These are phyloP conservation scores for Mucor piriformis DNA, from an alignment of 371 early-diverging fungal species.

Conservation along the genomic window DNA sequence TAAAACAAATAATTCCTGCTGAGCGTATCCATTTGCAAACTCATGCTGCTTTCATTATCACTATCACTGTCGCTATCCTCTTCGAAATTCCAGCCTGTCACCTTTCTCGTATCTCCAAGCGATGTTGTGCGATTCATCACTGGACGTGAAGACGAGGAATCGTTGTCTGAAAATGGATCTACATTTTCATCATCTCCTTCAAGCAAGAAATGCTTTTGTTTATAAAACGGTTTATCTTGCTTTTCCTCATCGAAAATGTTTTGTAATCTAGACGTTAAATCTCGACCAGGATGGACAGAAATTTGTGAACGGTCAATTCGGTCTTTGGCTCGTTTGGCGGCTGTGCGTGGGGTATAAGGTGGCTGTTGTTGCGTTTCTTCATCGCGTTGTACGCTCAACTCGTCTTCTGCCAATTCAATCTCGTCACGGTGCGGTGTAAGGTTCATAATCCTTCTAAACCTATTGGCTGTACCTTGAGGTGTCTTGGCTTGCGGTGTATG, in stretches of 20 bases:
- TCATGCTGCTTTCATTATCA: background rate
- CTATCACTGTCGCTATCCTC: slow-evolving; percentile 3
- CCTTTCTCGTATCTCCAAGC: background rate
- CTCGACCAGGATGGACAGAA: slow-evolving; percentile 5
- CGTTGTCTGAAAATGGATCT: slow-evolving; percentile 1
- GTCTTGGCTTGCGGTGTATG: slow-evolving; percentile 9
- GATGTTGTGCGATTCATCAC: background rate
- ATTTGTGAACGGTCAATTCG: slow-evolving; percentile 6
- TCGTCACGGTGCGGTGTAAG: slow-evolving; percentile 1
- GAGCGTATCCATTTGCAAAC: background rate
- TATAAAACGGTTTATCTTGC: background rate
- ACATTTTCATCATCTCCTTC: slow-evolving; percentile 5
- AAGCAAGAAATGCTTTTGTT: slow-evolving; percentile 1
- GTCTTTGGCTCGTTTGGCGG: slow-evolving; percentile 3
- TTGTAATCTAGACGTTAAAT: slow-evolving; percentile 14
- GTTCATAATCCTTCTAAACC: slow-evolving; percentile 19
- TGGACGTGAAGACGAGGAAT: background rate
- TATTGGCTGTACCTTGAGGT: slow-evolving; percentile 16
- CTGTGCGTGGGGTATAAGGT: slow-evolving; percentile 13
- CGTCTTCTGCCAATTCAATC: background rate
- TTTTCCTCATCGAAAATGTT: slow-evolving; percentile 5
- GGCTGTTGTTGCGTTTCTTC: background rate
- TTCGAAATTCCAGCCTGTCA: background rate
- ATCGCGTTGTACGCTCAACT: background rate
- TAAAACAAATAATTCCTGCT: background rate